Conservation (phyloP, 768 basidiomycete species). For the Auricularia heimuer region DNA sequence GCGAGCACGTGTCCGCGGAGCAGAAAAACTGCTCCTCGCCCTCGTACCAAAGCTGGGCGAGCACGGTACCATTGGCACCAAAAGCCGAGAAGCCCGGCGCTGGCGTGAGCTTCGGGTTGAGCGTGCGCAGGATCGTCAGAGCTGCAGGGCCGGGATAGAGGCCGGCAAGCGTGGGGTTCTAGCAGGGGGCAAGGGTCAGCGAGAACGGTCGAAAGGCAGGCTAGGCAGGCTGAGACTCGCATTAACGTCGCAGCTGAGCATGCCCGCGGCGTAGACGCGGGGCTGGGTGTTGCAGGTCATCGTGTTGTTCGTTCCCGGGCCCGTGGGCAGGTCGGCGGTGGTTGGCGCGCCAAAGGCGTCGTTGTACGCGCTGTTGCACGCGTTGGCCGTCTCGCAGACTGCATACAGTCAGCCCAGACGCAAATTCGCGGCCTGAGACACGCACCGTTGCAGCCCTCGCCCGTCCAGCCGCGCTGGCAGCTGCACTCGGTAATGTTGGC, state of each 20-base stretch:
- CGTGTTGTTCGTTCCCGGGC: slow-evolving; percentile 43
- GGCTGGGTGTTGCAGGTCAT: slow-evolving; percentile 64
- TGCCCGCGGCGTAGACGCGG: slow-evolving; percentile 64
- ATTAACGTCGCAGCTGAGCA: slow-evolving; percentile 77
- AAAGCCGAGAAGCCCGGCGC: slow-evolving; percentile 52
- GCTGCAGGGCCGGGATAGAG: slow-evolving; percentile 62
- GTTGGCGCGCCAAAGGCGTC: slow-evolving; percentile 7
- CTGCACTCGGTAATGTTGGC: slow-evolving; percentile 66
- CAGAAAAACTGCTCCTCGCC: slow-evolving; percentile 88
- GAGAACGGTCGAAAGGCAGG: not conserved
- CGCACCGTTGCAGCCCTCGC: slow-evolving; percentile 53
- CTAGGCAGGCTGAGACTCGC: slow-evolving; percentile 36
- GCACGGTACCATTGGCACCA: slow-evolving; percentile 42
- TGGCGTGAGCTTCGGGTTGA: slow-evolving; percentile 61
- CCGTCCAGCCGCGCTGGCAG: slow-evolving; percentile 69
- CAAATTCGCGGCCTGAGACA: not conserved
- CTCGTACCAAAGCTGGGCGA: slow-evolving; percentile 67
- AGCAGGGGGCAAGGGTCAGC: not conserved
- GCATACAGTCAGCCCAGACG: not conserved
- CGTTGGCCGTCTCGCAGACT: slow-evolving; percentile 58
- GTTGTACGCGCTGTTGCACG: slow-evolving; percentile 56
- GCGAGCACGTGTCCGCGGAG: slow-evolving; percentile 56
- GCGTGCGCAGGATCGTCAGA: slow-evolving; percentile 70
- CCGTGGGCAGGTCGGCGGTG: slow-evolving; percentile 2
- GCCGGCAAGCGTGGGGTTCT: slow-evolving; percentile 80